phyloP scores from a whole-genome alignment of 2,329 filamentous ascomycete genomes.

The Talaromyces sp. region DNA sequence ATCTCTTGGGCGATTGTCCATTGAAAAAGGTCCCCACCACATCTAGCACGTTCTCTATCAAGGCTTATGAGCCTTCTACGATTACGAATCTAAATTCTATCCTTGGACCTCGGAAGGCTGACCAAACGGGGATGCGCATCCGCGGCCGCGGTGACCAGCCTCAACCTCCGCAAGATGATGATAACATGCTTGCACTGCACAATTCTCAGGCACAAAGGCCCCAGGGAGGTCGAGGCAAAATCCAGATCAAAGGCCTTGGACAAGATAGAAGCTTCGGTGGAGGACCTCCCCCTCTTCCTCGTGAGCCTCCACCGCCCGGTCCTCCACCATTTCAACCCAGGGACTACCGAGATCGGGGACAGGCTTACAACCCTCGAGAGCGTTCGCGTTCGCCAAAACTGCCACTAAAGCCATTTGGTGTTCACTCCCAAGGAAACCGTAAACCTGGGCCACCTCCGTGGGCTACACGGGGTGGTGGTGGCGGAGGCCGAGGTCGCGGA shows the following conservation, averaged over 20 bases:
- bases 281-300: slow-evolving; percentile 8
- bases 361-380: slow-evolving; percentile 19
- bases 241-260: slow-evolving; percentile 31
- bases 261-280: slow-evolving; percentile 22
- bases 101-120: slow-evolving; percentile 8
- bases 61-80: slow-evolving; percentile 29
- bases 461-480: slow-evolving; percentile 15
- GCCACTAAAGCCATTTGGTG: not conserved
- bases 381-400: slow-evolving; percentile 28
- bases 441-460: not conserved
- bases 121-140: slow-evolving; percentile 27
- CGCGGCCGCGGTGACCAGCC: slow-evolving; percentile 31
- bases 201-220: slow-evolving; percentile 12
- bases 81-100: slow-evolving; percentile 37
- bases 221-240: slow-evolving; percentile 25
- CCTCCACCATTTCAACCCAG: slow-evolving; percentile 3
- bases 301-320: slow-evolving; percentile 4
- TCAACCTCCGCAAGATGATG: slow-evolving; percentile 34
- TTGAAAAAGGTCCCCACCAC: slow-evolving; percentile 21
- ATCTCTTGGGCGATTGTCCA: slow-evolving; percentile 44
- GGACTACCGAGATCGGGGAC: slow-evolving; percentile 26
- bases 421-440: not conserved
- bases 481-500: slow-evolving; percentile 15
- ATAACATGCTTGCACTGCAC: slow-evolving; percentile 23
- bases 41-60: slow-evolving; percentile 37